Base-by-base conservation (phyloP, 345 rosid genomes). In the Noccaea bulbosa region DNA sequence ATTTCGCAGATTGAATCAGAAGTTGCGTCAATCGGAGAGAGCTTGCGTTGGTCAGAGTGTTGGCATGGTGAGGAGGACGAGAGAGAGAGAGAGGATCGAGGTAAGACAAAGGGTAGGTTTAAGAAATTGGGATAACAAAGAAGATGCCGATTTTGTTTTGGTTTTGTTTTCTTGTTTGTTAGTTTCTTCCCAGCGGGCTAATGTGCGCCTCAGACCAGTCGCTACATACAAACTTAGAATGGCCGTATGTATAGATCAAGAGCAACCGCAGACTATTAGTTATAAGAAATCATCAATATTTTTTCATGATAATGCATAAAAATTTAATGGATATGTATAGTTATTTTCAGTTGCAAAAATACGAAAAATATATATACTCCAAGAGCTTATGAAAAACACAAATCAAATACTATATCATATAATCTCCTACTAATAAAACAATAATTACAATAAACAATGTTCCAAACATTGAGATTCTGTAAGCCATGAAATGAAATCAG, bases 51-150 rank as follows among this genome's bases (percentile, higher is more conserved):
- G 64, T 4, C 70, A 46, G 8, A 49, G 73, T 41, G 40, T 20
- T 44, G 17, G 40, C 30, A 27, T 22, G 12, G 46, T 8, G 38
- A 24, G 34, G 62, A 35, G 58, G 38, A n/a, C 47, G 62, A 34
- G 58, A 64, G 59, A 38, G 35, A 32, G 64, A 55, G 74, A 70
- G 77, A 66, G 56, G 78, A 67, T 74, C 78, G 72, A 74, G 68
- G 72, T 67, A 51, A 67, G 78, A 74, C 78, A 74, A 60, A 67
- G 40, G n/a, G 52, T 73, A 66, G 67, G 62, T 41, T 67, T 41
- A 14, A 1, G 39, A 61, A 61, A 39, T 72, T 38, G 48, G 17
- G 71, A 47, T 73, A 73, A 58, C 65, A 43, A 73, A 40, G 60
- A 73, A 40, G 77, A 65, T 65, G 27, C 56, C 43, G 15, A 37